Conservation (phyloP, 148 eudicot species). For the Amaranthus palmeri region DNA sequence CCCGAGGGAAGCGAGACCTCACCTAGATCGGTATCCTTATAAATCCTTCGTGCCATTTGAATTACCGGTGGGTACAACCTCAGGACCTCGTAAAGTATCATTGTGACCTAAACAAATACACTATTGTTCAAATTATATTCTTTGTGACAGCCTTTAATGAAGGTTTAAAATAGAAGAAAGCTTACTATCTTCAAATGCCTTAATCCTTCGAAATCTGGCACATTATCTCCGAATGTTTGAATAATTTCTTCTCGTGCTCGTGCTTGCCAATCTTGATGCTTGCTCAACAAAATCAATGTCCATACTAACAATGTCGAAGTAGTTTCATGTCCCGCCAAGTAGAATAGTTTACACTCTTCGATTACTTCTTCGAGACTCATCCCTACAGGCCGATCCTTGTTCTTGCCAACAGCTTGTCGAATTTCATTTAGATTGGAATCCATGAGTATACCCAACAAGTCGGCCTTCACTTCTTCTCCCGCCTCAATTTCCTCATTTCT, state of each 20-base stretch:
- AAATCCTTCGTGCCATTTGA: background rate
- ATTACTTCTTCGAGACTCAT: constrained; percentile 25
- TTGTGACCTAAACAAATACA: constrained; percentile 11
- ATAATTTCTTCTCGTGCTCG: constrained; percentile 27
- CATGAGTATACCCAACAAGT: constrained; percentile 26
- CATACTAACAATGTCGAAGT: constrained; percentile 22
- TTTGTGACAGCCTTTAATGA: background rate
- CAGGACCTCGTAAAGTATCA: constrained; percentile 26
- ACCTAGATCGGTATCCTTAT: constrained; percentile 24
- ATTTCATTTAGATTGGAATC: constrained; percentile 17
- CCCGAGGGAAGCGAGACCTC: constrained; percentile 11
- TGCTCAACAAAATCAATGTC: background rate
- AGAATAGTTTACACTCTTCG: constrained; percentile 27
- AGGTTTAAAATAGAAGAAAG: background rate
- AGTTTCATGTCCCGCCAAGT: constrained; percentile 26
- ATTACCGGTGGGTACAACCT: constrained; percentile 25
- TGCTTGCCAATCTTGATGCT: constrained; percentile 5
- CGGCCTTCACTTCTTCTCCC: constrained; percentile 10
- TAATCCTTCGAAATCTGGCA: constrained; percentile 24
- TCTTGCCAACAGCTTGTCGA: constrained; percentile 6
- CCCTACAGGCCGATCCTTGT: constrained; percentile 2
- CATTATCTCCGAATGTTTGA: constrained; percentile 10
- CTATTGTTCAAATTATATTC: background rate
- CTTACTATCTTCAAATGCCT: constrained; percentile 23
- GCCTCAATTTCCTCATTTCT: constrained; percentile 18